These are phyloP conservation scores for Silene latifolia DNA, from an alignment of 148 eudicot species.

Conservation along the genomic window DNA sequence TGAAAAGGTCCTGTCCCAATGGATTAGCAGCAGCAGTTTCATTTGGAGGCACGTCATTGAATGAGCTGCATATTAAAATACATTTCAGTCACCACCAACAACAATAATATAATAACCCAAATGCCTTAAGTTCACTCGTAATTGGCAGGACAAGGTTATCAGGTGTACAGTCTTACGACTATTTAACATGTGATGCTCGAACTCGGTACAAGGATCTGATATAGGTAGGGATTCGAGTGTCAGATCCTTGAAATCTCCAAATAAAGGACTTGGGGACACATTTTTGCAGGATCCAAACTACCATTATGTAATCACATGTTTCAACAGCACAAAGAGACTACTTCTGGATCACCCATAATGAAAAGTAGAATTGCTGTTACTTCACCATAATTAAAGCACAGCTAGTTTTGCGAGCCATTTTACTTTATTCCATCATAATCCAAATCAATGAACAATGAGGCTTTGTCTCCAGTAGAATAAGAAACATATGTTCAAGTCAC, in stretches of 20 bases:
- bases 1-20: conserved; percentile 73
- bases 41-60: conserved; percentile 65
- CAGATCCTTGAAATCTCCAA: neutral
- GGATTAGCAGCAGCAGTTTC: conserved; percentile 54
- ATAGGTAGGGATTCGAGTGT: neutral
- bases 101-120: neutral
- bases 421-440: neutral
- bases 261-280: neutral
- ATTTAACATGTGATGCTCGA: neutral
- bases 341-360: neutral
- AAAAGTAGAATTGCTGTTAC: neutral
- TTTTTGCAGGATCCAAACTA: too few relatives aligned
- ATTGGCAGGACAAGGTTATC: neutral
- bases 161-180: neutral
- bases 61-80: conserved; percentile 49
- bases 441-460: neutral
- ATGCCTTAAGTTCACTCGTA: neutral
- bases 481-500: too few relatives aligned
- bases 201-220: neutral
- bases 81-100: neutral
- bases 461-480: neutral
- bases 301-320: neutral
- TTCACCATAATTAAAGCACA: neutral
- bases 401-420: too few relatives aligned
- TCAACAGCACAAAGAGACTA: neutral